Evolutionary conservation across 176 grass and related monocot species (phyloP).

Genomic region (Oryza coarctata): DNA sequence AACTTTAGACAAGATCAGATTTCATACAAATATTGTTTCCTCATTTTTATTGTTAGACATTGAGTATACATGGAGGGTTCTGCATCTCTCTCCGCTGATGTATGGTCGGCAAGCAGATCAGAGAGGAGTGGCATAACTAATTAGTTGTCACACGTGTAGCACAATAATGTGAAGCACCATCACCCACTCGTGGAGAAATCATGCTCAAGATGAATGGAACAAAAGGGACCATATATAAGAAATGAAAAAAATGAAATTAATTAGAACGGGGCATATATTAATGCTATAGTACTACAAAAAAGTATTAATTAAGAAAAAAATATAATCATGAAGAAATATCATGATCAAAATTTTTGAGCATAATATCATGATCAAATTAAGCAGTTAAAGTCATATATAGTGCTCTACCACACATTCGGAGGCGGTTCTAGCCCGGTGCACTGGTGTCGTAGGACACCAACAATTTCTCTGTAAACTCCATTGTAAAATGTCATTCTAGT

Average conservation of each 20-base stretch:
- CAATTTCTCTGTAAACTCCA: no score
- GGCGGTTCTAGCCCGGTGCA: no score
- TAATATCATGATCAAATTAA: neutral
- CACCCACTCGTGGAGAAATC: conserved; percentile 38
- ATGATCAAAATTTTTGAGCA: neutral
- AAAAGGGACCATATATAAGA: neutral
- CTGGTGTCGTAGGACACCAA: no score
- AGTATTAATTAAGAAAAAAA: neutral
- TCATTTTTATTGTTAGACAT: neutral
- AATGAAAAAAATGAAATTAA: neutral
- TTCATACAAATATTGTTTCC: neutral
- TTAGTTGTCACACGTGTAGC: conserved; percentile 41
- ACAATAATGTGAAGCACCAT: conserved; percentile 51
- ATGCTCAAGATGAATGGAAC: conserved; percentile 26
- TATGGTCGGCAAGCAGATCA: conserved; percentile 9
- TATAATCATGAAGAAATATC: no score
- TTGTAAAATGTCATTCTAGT: no score
- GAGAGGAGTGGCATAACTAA: conserved; percentile 13
- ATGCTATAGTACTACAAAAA: neutral
- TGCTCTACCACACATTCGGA: no score
- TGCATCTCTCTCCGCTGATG: neutral
- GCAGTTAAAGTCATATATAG: no score
- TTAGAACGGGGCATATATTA: conserved; percentile 11
- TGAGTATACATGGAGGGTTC: neutral
- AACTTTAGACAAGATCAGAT: neutral